These are phyloP conservation scores for Dysphania ambrosioides DNA, from an alignment of 148 eudicot species.

Conservation along the genomic window DNA sequence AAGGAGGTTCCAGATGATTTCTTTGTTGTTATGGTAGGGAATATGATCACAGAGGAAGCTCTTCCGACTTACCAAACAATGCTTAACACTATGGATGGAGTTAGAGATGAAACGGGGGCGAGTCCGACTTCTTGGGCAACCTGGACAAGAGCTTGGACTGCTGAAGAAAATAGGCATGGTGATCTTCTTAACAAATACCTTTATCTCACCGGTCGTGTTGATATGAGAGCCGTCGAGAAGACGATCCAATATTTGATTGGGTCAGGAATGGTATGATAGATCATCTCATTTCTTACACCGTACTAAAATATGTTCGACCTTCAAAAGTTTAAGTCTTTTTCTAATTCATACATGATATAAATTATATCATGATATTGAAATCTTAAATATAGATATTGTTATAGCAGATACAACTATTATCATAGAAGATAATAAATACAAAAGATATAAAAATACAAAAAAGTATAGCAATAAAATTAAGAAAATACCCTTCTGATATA, in stretches of 20 bases:
- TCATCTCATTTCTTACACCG: no score
- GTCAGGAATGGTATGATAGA: constrained; percentile 48
- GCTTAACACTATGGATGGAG: constrained; percentile 54
- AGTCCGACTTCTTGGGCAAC: constrained; percentile 51
- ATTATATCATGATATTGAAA: no score
- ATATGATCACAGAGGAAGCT: constrained; percentile 71
- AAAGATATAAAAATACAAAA: no score
- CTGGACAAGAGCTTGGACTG: constrained; percentile 65
- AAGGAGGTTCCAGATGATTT: constrained; percentile 56
- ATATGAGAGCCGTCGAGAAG: constrained; percentile 51
- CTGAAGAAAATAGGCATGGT: constrained; percentile 66
- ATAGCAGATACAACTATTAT: no score
- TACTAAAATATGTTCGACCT: no score
- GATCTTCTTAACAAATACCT: constrained; percentile 56
- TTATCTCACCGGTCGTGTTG: constrained; percentile 53
- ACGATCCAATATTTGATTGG: constrained; percentile 58
- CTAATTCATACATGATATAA: no score
- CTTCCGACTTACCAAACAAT: constrained; percentile 65
- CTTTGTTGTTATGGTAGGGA: constrained; percentile 54
- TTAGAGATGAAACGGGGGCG: constrained; percentile 59
- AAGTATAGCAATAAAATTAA: no score
- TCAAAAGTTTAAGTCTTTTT: no score
- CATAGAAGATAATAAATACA: no score
- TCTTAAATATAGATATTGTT: no score
- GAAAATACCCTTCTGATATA: no score